Base-by-base conservation (phyloP, 805 yeast species). In the Ogataea wickerhamii region DNA sequence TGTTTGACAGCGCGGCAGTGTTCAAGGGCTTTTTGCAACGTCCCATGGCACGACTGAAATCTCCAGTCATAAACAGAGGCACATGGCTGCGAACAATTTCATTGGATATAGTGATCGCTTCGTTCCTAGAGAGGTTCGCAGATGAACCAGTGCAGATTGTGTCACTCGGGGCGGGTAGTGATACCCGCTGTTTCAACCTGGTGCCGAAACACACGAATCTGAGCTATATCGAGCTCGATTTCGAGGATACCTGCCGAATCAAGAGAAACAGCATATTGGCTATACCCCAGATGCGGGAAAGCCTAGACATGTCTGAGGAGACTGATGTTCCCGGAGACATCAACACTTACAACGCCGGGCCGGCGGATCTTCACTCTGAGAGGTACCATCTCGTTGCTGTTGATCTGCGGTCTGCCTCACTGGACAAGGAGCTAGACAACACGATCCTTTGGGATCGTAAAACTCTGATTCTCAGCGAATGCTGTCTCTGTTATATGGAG, bases 161-260 rank as follows among this genome's bases (percentile, higher is more conserved):
- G 1, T 81, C 87, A 1, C 54, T 84, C n/a, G 94, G 94, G 0
- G 81, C 89, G 2, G 94, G 94, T 4, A 80, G 86, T 12, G 94
- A 85, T 51, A 82, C 93, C 0, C 56, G 91, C 37, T 70, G 74
- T 12, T 82, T 84, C 53, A 57, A 66, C 7, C 43, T 78, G 12
- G 56, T 83, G 28, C 52, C 62, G 5, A 32, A 56, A 4, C 36
- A 61, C 32, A 41, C 50, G 3, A 46, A 51, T 27, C 45, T 80
- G 23, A 51, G 49, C 2, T 78, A 78, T 49, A 67, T 72, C 43
- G 94, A 84, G 53, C 53, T 81, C 17, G 94, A 84, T 57, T 82
- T 83, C 52, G 71, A 72, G 7, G 73, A 63, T 28, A 71, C 80
- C 12, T 68, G 71, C 5, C 61, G 59, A 41, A 58, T 74, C 27